Base-by-base conservation (phyloP, 1,284 basidiomycete species). In the Cystobasidium slooffiae region DNA sequence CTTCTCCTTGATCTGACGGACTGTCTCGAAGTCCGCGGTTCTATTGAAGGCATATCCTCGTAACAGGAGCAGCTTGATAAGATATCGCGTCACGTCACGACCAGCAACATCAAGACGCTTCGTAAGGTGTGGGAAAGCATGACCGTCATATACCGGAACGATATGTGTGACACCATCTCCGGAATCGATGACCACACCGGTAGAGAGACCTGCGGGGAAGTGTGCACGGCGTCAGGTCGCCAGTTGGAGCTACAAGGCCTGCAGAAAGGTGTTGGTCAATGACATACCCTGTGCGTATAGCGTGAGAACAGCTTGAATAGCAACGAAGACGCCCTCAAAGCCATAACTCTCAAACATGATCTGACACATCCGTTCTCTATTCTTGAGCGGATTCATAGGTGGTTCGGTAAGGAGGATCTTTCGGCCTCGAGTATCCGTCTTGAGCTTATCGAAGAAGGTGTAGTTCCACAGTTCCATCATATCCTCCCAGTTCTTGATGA, bases 331-430 rank as follows among this genome's bases (percentile, higher is more conserved):
- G 0, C 94, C 93, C 24, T 90, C 90, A 81, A 99, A 97, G 6
- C 93, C 93, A 83, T 98, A 99, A 80, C 97, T 92, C 84, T 99
- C 97, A 82, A 99, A 98, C 96, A 99, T 99, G 82, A 98, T 93
- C 84, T 99, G 90, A 76, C 89, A 91, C 95, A 99, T 98, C 81
- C 88, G 87, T 83, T 95, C 90, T 79, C 97, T 85, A 84, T 99
- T 99, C 78, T 84, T 89, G 82, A 91, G 93, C 4, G 97, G 97
- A 84, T 99, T 99, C 96, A 99, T 98, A 53, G 96, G 97, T n/a
- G 97, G 97, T 83, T 99, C 97, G 0, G 97, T 99, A 79, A 99
- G 87, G 74, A 99, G 84, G 59, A 99, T 88, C 85, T 98, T 99
- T 78, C 89, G 87, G 0, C 94, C 97, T 59, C 86, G 86, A 31